Evolutionary conservation across 805 yeast species (phyloP).

Genomic region (Starmerella kuoi): DNA sequence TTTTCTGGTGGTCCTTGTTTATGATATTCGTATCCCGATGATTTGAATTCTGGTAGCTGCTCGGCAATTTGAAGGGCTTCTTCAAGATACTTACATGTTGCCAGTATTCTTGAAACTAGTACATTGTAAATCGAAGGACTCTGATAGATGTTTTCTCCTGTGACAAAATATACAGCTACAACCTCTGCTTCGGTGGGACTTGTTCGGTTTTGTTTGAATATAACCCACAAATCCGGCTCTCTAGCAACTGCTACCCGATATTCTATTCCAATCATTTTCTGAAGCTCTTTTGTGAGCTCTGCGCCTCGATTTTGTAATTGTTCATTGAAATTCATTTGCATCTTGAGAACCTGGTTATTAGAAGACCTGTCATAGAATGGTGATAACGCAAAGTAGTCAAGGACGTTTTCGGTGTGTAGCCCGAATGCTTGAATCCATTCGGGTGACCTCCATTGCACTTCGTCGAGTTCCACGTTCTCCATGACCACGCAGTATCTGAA

Average conservation of each 20-base stretch:
- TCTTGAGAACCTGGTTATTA: constrained; percentile 84
- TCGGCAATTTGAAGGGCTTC: constrained; percentile 39
- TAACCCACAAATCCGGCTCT: constrained; percentile 90
- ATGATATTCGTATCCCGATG: constrained; percentile 46
- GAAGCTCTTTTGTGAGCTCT: constrained; percentile 44
- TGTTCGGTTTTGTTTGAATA: constrained; percentile 64
- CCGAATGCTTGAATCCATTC: constrained; percentile 89
- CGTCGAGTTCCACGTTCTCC: constrained; percentile 43
- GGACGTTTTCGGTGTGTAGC: constrained; percentile 73
- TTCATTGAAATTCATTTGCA: constrained; percentile 82
- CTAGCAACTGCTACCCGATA: constrained; percentile 60
- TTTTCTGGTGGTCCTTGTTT: background rate
- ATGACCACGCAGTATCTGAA: constrained; percentile 6
- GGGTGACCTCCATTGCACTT: constrained; percentile 92
- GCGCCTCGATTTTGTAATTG: constrained; percentile 30
- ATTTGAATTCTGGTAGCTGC: constrained; percentile 42
- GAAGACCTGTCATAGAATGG: constrained; percentile 93
- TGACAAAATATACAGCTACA: constrained; percentile 69
- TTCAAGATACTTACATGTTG: constrained; percentile 36
- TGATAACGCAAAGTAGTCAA: constrained; percentile 84
- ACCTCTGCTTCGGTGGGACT: constrained; percentile 37
- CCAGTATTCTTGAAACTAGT: constrained; percentile 54
- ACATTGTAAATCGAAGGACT: constrained; percentile 69
- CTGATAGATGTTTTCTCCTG: constrained; percentile 87
- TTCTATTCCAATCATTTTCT: constrained; percentile 75